Evolutionary conservation across 495 filamentous ascomycete genomes (phyloP), one percentile per base, ranked within the genome.

Genomic region (Hamigera avellanea): DNA sequence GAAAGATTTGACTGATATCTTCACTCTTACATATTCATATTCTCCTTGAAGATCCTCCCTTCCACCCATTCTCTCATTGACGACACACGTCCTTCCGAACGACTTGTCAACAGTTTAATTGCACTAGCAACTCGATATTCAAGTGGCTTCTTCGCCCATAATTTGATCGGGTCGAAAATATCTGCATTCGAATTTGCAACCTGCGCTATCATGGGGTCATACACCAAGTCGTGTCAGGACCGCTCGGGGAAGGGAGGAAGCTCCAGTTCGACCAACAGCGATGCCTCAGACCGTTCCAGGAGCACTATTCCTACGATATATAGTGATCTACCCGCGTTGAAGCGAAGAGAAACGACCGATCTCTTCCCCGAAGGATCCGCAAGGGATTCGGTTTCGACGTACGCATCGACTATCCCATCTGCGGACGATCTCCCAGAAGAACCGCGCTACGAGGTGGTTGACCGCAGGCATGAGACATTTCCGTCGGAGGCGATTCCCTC

Each of bases 361-460:
- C 62, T 61, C 36, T 58, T 65, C 39, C 50, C 61, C 12, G 57
- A 67, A 40, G 63, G 48, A 60, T 41, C 72, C 61, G 28, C 78
- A 17, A 71, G 72, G 26, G 72, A 75, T 27, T 89, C 86, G 1
- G 69, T 73, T 36, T 81, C 86, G 39, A 93, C 85, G 1, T 89
- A 86, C 50, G 77, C 78, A 43, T 93, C 87, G 8, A 83, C 80
- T 0, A 68, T 69, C 19, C 63, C 70, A 12, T 85, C 83, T 3
- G 64, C 66, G 13, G 73, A 78, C 32, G 78, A 83, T 1, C 52
- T 73, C 8, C 53, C 54, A 10, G 74, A 83, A 33, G 70, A 76
- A 39, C 59, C 68, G 13, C 70, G 70, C 17, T 62, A 70, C 42
- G 63, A 73, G 37, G 68, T 86, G 19, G 76, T 78, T 8, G 69